Evolutionary conservation across 2,329 filamentous ascomycete genomes (phyloP), one percentile per base, ranked within the genome.

Genomic region (Hawksworthiomyces lignivorus): DNA sequence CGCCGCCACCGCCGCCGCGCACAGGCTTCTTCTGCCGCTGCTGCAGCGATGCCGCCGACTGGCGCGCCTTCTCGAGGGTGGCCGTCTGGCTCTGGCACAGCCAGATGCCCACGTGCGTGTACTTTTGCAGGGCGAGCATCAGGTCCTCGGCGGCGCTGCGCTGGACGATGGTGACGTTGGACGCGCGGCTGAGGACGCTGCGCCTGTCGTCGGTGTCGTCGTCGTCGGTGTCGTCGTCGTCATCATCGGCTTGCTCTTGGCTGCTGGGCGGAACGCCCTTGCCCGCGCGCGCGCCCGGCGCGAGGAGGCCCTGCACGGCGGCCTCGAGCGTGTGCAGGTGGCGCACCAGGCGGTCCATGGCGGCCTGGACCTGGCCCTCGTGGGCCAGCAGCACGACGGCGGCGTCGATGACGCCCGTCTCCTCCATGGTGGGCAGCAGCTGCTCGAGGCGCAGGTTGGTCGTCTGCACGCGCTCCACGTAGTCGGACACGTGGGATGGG

Each of bases 91-190:
- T 80, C 61, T 94, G 87, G 53, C 92, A 97, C 11, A 98, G 69
- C 92, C 92, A 98, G 38, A 94, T 90, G 12, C 94, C 92, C 1
- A 98, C 87, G 49, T 88, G 82, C 2, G 83, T 80, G 62, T 95
- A 97, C 58, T 94, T 96, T 47, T 94, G 82, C 15, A 98, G 66
- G 1, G 83, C 80, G 44, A 79, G 75, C 4, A 95, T 70, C 2
- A 95, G 70, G 43, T 89, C 83, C 43, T 83, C 76, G 1, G 83
- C 77, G 0, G 84, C 76, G 48, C 82, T 77, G 2, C 41, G 47
- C 43, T 49, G 44, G 11, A 50, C 36, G 3, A 48, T 35, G 1
- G 46, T 45, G 4, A 22, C 34, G 26, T 43, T 44, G n/a, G 48
- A 50, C 8, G 31, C 39, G 12, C 37, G 37, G 21, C 39, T 36